A percentile compares a stretch with the other conserved stretches of the same genome.
phyloP scores from a whole-genome alignment of 176 grass and related monocot genomes.

The Aegilops tauschii region DNA sequence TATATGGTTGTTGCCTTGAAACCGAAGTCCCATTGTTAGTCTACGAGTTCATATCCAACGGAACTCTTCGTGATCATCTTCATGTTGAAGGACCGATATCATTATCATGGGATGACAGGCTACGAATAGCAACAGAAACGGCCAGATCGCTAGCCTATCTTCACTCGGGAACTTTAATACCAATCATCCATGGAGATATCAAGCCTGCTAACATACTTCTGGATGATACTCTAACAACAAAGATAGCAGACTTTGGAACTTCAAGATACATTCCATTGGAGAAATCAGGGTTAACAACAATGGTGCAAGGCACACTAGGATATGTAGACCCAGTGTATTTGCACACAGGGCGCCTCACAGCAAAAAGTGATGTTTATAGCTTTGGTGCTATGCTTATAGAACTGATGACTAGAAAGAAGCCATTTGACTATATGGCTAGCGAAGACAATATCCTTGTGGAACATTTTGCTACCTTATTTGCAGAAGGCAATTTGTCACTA shows the following conservation, averaged over 20 bases:
- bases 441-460: not conserved
- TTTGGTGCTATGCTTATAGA: constrained; percentile 4
- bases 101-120: not conserved
- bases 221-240: not conserved
- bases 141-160: not conserved
- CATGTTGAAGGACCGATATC: not conserved
- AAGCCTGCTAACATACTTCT: constrained; percentile 5
- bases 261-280: not conserved
- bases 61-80: not conserved
- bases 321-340: not conserved
- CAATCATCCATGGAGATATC: not conserved
- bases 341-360: not conserved
- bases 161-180: not conserved
- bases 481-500: not conserved
- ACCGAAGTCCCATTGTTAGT: not conserved
- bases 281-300: not conserved
- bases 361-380: not conserved
- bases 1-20: not conserved
- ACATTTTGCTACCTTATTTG: not conserved
- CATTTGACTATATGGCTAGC: not conserved
- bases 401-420: constrained; percentile 1
- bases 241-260: not conserved
- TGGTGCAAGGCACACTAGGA: not conserved
- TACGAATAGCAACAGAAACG: not conserved
- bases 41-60: not conserved